A percentile compares a stretch with the other conserved stretches of the same genome.
These are phyloP conservation scores for Cucurbita moschata DNA, from an alignment of 306 rosid species.

Conservation along the genomic window DNA sequence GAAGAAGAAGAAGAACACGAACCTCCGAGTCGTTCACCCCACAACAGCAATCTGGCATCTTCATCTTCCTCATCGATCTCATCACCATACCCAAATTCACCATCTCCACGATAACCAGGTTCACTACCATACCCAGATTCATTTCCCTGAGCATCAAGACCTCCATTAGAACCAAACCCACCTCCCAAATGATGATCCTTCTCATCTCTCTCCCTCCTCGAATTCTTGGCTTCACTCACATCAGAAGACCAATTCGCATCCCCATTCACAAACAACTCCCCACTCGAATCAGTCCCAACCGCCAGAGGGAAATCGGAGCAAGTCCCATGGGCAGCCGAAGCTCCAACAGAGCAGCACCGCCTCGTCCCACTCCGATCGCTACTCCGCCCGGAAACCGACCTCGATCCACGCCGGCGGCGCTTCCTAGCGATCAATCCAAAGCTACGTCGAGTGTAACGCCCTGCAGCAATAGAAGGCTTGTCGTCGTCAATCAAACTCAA, in stretches of 20 bases:
- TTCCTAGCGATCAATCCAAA: slow-evolving; percentile 53
- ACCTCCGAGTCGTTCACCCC: slow-evolving; percentile 74
- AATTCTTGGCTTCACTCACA: slow-evolving; percentile 75
- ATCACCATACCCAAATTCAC: slow-evolving; percentile 91
- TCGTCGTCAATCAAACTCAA: slow-evolving; percentile 63
- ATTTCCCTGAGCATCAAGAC: slow-evolving; percentile 54
- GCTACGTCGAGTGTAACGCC: slow-evolving; percentile 15
- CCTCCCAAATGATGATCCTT: slow-evolving; percentile 56
- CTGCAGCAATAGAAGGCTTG: slow-evolving; percentile 11
- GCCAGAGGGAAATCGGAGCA: slow-evolving; percentile 95
- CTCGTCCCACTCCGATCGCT: slow-evolving; percentile 88
- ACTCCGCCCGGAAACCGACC: slow-evolving; percentile 95
- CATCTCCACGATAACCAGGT: slow-evolving; percentile 99
- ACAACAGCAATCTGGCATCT: slow-evolving; percentile 52
- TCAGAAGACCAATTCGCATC: slow-evolving; percentile 88
- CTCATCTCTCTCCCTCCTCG: slow-evolving; percentile 66
- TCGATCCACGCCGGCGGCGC: slow-evolving; percentile 74
- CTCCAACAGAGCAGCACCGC: slow-evolving; percentile 83
- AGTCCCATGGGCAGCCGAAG: slow-evolving; percentile 80
- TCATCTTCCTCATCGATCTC: slow-evolving; percentile 95
- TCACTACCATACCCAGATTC: slow-evolving; percentile 97
- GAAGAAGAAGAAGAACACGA: background rate
- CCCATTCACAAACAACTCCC: slow-evolving; percentile 80
- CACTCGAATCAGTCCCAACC: slow-evolving; percentile 86
- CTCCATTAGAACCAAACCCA: slow-evolving; percentile 55